Base-by-base conservation (phyloP, 2,329 filamentous ascomycete genomes). In the Fusarium sp. region DNA sequence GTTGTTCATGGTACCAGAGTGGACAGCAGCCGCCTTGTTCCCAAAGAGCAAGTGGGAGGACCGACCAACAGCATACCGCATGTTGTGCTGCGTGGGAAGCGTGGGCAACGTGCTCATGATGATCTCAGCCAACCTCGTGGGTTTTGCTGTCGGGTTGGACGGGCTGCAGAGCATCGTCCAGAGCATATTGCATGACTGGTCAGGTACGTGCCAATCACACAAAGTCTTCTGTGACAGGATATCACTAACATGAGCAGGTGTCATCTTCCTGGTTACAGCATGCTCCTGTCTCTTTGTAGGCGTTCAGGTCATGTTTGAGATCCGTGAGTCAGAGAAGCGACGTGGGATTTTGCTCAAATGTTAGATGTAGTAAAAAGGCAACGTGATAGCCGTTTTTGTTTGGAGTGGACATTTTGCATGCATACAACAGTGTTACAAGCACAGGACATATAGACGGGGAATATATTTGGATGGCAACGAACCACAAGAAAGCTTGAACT, bases 251-350 rank as follows among this genome's bases (percentile, higher is more conserved):
- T 32, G 6, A 11, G 1, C 43, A 83, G 94, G 95, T 0, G 72
- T 91, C 9, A 73, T 86, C 2, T 99, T 97, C 74, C 77, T 98
- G 40, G 72, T 88, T 10, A 81, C 82, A 3, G 91, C 92, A 4
- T 94, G 88, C 71, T 78, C 76, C n/a, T 87, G 86, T 39, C 77
- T 98, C 8, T 99, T 97, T 74, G 87, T 93, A 1, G 93, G 90
- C 25, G 85, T 91, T 38, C 94, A 98, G 79, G 80, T 97, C 72
- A 99, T 99, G 95, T 97, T 98, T 80, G 95, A 99, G 80, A 85
- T 96, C 67, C 83, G 95, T 48, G 92, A 97, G 79, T 83, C 84
- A 38, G 95, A 99, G 81, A 86, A 88, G 77, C 85, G 94, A 69
- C 87, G 86, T 68, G 95, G 95, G 1, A 89, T 97, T 56, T 84